Evolutionary conservation across 2,329 filamentous ascomycete genomes (phyloP).

Genomic region (Phialophora macrospora): DNA sequence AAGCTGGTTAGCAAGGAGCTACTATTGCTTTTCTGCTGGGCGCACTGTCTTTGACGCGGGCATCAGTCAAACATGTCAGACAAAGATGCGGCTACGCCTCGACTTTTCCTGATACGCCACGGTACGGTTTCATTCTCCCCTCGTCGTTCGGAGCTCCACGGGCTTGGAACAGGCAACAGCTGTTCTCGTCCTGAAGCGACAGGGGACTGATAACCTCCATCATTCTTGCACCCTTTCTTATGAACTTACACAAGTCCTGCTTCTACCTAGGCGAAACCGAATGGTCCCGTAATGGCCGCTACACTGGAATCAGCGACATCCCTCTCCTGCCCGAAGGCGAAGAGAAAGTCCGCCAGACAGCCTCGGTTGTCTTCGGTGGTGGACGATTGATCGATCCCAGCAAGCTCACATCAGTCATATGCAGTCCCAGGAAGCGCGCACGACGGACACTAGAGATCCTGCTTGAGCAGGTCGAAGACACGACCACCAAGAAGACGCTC

Average conservation of each 20-base stretch:
- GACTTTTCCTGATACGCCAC: conserved; percentile 38
- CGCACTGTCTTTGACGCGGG: neutral
- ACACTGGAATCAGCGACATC: conserved; percentile 54
- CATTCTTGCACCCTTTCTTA: neutral
- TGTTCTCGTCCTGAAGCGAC: neutral
- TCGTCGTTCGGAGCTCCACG: neutral
- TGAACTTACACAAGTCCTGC: conserved; percentile 4
- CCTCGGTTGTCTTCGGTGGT: conserved; percentile 54
- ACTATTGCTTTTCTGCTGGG: neutral
- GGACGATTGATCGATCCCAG: conserved; percentile 59
- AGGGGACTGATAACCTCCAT: neutral
- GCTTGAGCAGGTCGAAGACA: conserved; percentile 21
- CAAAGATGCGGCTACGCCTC: conserved; percentile 36
- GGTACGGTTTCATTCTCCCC: conserved; percentile 27
- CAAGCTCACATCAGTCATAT: conserved; percentile 54
- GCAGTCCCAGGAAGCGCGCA: conserved; percentile 58
- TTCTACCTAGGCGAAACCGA: conserved; percentile 49
- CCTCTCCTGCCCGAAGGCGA: conserved; percentile 49
- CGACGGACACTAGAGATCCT: conserved; percentile 54
- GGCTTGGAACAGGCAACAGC: neutral
- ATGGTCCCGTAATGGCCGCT: conserved; percentile 55
- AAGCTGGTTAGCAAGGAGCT: neutral
- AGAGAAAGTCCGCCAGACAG: conserved; percentile 54
- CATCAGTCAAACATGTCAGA: conserved; percentile 36
- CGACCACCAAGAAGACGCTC: conserved; percentile 30